Conservation (phyloP, 1,284 basidiomycete genomes). For the Papiliotrema flavescens region DNA sequence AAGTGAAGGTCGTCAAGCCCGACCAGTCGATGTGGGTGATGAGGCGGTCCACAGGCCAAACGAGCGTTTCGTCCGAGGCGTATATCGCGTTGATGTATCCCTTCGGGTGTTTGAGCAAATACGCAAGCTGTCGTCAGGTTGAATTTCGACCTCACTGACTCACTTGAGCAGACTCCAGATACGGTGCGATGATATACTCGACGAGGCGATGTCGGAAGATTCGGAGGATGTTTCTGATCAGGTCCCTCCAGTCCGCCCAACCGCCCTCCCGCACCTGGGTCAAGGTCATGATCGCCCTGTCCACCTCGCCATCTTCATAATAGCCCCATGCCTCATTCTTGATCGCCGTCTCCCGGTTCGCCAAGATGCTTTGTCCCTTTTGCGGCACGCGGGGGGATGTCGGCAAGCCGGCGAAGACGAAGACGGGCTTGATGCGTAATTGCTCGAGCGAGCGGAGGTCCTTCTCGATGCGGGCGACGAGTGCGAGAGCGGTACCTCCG, state of each 20-base stretch:
- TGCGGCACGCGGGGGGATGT: conserved; percentile 53
- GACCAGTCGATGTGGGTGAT: conserved; percentile 81
- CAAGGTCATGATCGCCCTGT: conserved; percentile 76
- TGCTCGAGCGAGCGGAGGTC: conserved; percentile 89
- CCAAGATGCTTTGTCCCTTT: conserved; percentile 64
- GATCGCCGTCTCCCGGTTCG: conserved; percentile 38
- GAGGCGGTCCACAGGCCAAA: conserved; percentile 87
- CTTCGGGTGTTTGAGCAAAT: conserved; percentile 88
- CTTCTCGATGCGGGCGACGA: conserved; percentile 80
- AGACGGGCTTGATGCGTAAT: conserved; percentile 91
- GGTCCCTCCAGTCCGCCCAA: conserved; percentile 67
- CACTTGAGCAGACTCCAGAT: conserved; percentile 90
- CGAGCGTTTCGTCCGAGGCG: conserved; percentile 81
- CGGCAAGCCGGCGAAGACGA: conserved; percentile 86
- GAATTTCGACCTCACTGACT: conserved; percentile 13
- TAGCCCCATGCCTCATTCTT: conserved; percentile 75
- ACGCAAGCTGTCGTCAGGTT: conserved; percentile 64
- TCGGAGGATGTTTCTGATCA: conserved; percentile 86
- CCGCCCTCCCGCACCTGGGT: conserved; percentile 64
- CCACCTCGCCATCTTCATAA: conserved; percentile 85
- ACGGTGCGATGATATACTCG: conserved; percentile 94
- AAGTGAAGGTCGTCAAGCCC: conserved; percentile 71
- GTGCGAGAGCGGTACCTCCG: conserved; percentile 83
- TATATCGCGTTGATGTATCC: conserved; percentile 93
- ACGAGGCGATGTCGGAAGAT: conserved; percentile 93